Evolutionary conservation across 495 filamentous ascomycete species (phyloP).

Genomic region (Staphylotrichum tortipilum): DNA sequence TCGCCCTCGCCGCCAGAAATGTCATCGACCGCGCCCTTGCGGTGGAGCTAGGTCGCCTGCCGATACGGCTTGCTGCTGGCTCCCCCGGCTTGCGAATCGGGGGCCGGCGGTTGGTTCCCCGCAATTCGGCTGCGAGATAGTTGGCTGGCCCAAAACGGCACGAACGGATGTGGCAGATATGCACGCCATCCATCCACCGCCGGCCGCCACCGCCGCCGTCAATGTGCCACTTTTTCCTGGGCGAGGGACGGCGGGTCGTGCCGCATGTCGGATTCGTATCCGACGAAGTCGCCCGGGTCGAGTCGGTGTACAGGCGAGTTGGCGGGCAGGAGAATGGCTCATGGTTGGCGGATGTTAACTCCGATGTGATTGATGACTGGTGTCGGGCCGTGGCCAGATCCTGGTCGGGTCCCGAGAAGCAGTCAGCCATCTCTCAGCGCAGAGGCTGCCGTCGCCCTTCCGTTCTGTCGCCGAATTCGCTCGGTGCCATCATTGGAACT

Average conservation of each 20-base stretch:
- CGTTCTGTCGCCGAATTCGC: too few species aligned
- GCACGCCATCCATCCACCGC: neutral
- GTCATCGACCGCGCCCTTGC: slow-evolving; percentile 8
- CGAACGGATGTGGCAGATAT: neutral
- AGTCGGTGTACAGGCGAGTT: too few species aligned
- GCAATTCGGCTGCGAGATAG: neutral
- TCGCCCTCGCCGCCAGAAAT: neutral
- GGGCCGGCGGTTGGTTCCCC: slow-evolving; percentile 2
- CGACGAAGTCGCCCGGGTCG: too few species aligned
- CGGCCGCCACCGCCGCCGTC: neutral
- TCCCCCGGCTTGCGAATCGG: slow-evolving; percentile 5
- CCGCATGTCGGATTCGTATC: neutral
- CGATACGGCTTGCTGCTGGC: neutral
- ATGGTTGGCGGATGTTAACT: too few species aligned
- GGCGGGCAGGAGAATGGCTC: too few species aligned
- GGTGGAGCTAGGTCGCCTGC: slow-evolving; percentile 1
- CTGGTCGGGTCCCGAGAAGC: too few species aligned
- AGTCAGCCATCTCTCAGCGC: too few species aligned
- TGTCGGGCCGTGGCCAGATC: too few species aligned
- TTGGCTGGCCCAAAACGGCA: neutral
- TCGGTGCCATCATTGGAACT: too few species aligned
- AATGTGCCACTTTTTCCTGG: neutral
- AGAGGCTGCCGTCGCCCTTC: too few species aligned
- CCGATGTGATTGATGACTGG: too few species aligned
- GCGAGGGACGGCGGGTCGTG: neutral